Conservation (phyloP, 2,329 filamentous ascomycete species). For the Trichoderma breve region DNA sequence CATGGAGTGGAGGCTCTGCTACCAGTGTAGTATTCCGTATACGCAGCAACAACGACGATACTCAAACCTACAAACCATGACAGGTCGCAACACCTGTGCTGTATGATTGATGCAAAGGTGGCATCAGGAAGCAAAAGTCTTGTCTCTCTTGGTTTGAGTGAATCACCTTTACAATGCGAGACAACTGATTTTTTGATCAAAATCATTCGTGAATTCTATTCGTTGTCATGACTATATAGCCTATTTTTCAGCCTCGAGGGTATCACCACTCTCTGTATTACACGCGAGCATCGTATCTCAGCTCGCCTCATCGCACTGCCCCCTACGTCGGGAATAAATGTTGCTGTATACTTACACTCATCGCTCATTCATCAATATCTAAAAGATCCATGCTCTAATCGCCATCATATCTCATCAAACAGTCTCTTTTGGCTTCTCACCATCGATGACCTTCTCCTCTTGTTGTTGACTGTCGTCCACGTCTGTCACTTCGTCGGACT, state of each 20-base stretch:
- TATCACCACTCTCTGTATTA: not conserved
- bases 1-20: not conserved
- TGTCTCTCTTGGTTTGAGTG: not conserved
- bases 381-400: not conserved
- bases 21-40: not conserved
- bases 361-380: not conserved
- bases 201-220: not conserved
- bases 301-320: not conserved
- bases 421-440: not conserved
- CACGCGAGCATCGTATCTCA: not conserved
- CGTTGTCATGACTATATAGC: not conserved
- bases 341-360: not conserved
- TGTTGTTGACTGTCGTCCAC: slow-evolving; percentile 3
- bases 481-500: slow-evolving; percentile 14
- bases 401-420: not conserved
- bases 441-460: not conserved
- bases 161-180: not conserved
- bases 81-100: not conserved
- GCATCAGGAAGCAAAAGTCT: not conserved
- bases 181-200: not conserved
- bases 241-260: not conserved
- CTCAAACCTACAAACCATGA: not conserved
- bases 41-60: not conserved
- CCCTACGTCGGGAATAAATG: not conserved
- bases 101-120: too few relatives aligned